phyloP scores from a whole-genome alignment of 108 stramenopile species.

The Nitzschia inconspicua region DNA sequence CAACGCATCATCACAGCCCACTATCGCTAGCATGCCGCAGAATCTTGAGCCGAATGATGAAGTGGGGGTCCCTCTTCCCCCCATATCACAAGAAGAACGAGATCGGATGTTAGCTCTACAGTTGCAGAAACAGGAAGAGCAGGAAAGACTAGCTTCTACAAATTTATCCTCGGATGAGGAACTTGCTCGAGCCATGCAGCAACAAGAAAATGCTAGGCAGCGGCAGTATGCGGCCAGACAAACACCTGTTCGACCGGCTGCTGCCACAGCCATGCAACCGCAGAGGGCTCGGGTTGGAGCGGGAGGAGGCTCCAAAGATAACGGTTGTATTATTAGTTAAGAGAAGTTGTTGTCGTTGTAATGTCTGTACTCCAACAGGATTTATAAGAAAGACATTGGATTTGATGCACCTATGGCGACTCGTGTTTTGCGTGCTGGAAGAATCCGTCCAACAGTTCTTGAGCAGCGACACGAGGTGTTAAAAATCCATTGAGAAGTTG shows the following conservation, averaged over 20 bases:
- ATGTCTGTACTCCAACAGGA: too few species aligned
- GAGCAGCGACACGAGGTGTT: slow-evolving; percentile 62
- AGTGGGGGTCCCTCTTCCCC: background rate
- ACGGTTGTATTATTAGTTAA: slow-evolving; percentile 19
- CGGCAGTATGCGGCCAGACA: background rate
- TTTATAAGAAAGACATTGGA: too few species aligned
- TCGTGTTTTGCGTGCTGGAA: slow-evolving; percentile 1
- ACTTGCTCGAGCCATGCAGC: background rate
- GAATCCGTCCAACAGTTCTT: slow-evolving; percentile 34
- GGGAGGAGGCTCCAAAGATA: too few species aligned
- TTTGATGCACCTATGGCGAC: too few species aligned
- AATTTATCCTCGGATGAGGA: too few species aligned
- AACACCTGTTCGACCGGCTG: background rate
- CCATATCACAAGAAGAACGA: slow-evolving; percentile 13
- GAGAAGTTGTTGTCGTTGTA: background rate
- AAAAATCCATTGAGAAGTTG: slow-evolving; percentile 37
- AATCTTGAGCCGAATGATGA: background rate
- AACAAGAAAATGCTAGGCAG: background rate
- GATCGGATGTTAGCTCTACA: slow-evolving; percentile 14
- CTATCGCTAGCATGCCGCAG: too few species aligned
- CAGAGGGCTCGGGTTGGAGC: background rate
- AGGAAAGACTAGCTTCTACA: background rate
- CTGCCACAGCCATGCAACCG: background rate
- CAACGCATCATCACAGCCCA: too few species aligned
- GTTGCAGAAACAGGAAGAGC: slow-evolving; percentile 8